phyloP scores from a whole-genome alignment of 345 rosid species.

The Aquilaria malaccensis region DNA sequence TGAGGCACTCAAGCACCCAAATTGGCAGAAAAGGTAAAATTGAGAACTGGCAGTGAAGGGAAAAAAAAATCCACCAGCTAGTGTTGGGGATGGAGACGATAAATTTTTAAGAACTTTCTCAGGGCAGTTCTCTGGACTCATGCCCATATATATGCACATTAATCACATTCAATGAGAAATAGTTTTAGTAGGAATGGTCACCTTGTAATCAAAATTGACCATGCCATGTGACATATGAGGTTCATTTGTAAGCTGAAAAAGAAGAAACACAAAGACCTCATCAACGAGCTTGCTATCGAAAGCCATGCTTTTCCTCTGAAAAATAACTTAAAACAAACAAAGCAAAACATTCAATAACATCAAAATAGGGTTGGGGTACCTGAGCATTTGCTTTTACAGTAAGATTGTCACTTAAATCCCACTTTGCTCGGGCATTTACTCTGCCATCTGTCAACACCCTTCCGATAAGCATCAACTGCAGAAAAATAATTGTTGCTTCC shows the following conservation, averaged over 20 bases:
- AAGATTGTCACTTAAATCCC: constrained; percentile 75
- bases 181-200: constrained; percentile 12
- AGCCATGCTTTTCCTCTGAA: too few relatives aligned
- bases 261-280: constrained; percentile 11
- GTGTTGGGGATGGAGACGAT: too few relatives aligned
- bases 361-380: constrained; percentile 20
- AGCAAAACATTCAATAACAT: too few relatives aligned
- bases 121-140: too few relatives aligned
- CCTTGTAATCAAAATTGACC: constrained; percentile 94
- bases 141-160: too few relatives aligned
- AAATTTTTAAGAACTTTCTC: too few relatives aligned
- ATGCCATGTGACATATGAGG: constrained; percentile 84
- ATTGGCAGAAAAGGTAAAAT: too few relatives aligned
- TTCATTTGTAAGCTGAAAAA: constrained; percentile 70
- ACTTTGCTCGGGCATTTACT: constrained; percentile 76
- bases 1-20: too few relatives aligned
- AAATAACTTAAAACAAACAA: too few relatives aligned
- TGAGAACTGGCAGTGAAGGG: too few relatives aligned
- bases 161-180: neutral
- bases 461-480: constrained; percentile 87
- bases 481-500: neutral
- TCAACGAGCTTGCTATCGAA: neutral
- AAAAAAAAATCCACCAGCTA: too few relatives aligned
- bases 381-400: constrained; percentile 82
- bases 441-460: constrained; percentile 91